These are phyloP conservation scores for Purpureocillium lavendulum DNA, from an alignment of 2,329 filamentous ascomycete species.

Conservation along the genomic window DNA sequence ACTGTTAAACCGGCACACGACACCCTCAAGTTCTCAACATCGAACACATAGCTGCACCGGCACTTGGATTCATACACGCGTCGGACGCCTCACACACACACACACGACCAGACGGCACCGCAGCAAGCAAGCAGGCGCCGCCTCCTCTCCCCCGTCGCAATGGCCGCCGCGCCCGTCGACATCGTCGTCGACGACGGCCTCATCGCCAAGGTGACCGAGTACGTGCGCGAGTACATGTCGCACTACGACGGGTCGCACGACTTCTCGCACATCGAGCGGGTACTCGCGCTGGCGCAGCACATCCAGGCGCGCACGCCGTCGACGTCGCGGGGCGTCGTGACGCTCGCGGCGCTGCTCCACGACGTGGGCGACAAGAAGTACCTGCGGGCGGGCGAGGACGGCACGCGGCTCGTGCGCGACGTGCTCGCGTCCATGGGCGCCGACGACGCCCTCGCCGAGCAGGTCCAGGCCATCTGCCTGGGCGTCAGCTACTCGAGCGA, in stretches of 20 bases:
- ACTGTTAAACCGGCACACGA: too few relatives aligned
- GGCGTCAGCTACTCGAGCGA: conserved; percentile 76
- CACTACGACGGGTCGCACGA: conserved; percentile 82
- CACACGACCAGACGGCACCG: too few relatives aligned
- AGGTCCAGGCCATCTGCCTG: conserved; percentile 63
- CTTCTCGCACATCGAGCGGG: conserved; percentile 74
- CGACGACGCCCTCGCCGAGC: conserved; percentile 46
- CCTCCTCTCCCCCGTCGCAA: conserved; percentile 5
- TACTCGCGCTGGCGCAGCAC: conserved; percentile 61
- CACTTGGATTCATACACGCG: too few relatives aligned
- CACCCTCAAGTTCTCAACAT: too few relatives aligned
- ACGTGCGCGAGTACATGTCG: conserved; percentile 65
- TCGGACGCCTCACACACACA: too few relatives aligned
- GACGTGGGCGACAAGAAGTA: conserved; percentile 89
- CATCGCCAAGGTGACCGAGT: conserved; percentile 50
- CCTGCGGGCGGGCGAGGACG: conserved; percentile 46
- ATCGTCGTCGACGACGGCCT: conserved; percentile 27
- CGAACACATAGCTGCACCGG: too few relatives aligned
- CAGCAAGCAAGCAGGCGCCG: neutral
- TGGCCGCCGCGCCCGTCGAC: conserved; percentile 11
- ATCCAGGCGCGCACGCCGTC: conserved; percentile 46
- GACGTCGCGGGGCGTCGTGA: conserved; percentile 40
- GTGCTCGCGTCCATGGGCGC: conserved; percentile 51
- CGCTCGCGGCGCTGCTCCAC: conserved; percentile 70
- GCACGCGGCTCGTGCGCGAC: conserved; percentile 44